Evolutionary conservation across 2,329 filamentous ascomycete genomes (phyloP).

Genomic region (Monosporascus ibericus): DNA sequence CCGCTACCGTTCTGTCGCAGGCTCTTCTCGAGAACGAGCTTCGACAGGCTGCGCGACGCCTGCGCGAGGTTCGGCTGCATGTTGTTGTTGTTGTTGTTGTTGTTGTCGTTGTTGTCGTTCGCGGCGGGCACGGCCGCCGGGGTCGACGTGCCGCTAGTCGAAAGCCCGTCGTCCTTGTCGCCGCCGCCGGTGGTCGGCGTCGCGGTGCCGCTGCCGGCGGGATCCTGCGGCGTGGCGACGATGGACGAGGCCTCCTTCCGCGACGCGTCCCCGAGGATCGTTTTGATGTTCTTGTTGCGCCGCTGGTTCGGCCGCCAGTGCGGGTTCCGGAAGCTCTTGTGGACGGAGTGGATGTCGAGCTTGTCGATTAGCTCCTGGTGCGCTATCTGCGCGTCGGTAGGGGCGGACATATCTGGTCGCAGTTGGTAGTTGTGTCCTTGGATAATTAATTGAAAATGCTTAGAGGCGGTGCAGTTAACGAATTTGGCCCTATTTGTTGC

Average conservation of each 20-base stretch:
- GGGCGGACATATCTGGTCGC: constrained; percentile 55
- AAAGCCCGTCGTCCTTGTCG: constrained; percentile 44
- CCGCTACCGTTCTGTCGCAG: constrained; percentile 38
- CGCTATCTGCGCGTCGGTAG: constrained; percentile 67
- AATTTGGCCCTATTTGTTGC: too few species aligned
- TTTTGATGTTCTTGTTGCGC: constrained; percentile 98
- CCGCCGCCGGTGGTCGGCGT: constrained; percentile 52
- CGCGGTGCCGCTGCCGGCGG: constrained; percentile 64
- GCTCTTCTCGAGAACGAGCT: constrained; percentile 82
- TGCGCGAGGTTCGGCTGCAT: constrained; percentile 73
- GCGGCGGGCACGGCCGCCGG: constrained; percentile 36
- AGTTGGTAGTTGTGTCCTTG: constrained; percentile 19
- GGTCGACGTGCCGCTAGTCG: constrained; percentile 53
- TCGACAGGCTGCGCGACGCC: constrained; percentile 78
- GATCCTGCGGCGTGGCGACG: constrained; percentile 68
- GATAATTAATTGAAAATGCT: neutral
- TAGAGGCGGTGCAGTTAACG: too few species aligned
- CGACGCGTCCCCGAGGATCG: constrained; percentile 83
- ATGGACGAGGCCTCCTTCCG: constrained; percentile 79
- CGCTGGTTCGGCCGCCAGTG: constrained; percentile 89
- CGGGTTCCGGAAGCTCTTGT: constrained; percentile 85
- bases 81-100: constrained; percentile 18
- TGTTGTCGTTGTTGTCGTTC: too few species aligned
- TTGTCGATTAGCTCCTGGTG: constrained; percentile 83
- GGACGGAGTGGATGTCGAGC: constrained; percentile 82